Percentiles rank a stretch among this genome's conserved stretches.
These are phyloP conservation scores for Ophiocordyceps camponoti-floridani DNA, from an alignment of 2,329 filamentous ascomycete species.

Conservation along the genomic window DNA sequence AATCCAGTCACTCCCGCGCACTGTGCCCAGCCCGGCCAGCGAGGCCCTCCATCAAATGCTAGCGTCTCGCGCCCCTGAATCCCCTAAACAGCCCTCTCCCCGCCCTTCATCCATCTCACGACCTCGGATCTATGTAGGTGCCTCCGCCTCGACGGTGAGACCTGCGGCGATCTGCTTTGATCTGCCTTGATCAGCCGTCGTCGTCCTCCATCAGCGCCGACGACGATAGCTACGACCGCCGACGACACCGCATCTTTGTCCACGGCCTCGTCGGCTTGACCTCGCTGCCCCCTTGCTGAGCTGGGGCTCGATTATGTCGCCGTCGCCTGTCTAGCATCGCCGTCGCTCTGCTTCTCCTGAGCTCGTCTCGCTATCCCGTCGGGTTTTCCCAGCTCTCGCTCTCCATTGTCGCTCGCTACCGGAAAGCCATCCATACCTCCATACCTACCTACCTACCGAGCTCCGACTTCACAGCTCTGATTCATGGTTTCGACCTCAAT, in stretches of 20 bases:
- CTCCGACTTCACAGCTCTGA: not conserved
- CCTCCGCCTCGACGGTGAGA: constrained; percentile 5
- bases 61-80: constrained; percentile 1
- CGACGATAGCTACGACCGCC: too few species aligned
- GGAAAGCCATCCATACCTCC: not conserved
- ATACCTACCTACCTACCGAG: not conserved
- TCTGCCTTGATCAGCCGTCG: not conserved
- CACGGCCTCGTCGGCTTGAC: not conserved
- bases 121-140: not conserved
- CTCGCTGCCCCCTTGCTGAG: not conserved
- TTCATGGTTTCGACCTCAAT: not conserved
- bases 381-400: constrained; percentile 10
- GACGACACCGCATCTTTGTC: not conserved
- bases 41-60: not conserved
- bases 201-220: constrained; percentile 1
- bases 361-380: constrained; percentile 7
- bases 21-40: too few species aligned
- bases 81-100: not conserved
- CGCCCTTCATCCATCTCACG: not conserved
- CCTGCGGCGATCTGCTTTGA: constrained; percentile 4
- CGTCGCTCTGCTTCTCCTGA: constrained; percentile 4
- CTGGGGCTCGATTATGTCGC: not conserved
- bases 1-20: too few species aligned
- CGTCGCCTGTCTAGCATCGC: not conserved
- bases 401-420: constrained; percentile 3